phyloP scores from a whole-genome alignment of 129 eudicot genomes.

The Smallanthus sonchifolius region DNA sequence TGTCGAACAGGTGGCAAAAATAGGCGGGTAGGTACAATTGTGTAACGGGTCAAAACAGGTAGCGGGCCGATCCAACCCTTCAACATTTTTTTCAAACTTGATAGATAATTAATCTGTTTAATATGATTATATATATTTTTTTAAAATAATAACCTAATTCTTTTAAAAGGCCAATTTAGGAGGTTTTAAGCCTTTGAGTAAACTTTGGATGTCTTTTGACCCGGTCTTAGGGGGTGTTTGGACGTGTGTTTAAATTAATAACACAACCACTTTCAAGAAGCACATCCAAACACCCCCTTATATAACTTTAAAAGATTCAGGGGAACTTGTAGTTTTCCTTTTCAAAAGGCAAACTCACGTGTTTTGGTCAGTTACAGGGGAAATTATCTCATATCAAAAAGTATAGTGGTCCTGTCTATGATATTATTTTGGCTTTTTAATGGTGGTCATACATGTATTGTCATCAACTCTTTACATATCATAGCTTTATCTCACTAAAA shows the following conservation, averaged over 20 bases:
- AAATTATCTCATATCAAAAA: background rate
- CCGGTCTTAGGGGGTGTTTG: background rate
- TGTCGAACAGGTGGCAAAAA: background rate
- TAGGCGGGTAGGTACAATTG: background rate
- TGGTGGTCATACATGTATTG: background rate
- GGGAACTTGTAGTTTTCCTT: background rate
- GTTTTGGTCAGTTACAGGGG: constrained; percentile 8
- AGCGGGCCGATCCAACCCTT: background rate
- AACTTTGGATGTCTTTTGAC: background rate
- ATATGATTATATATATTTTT: background rate
- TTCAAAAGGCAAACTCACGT: constrained; percentile 6
- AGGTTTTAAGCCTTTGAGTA: background rate
- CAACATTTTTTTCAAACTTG: background rate
- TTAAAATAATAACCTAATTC: background rate
- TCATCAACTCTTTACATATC: background rate
- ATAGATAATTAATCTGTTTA: background rate
- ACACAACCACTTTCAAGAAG: background rate
- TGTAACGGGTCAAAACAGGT: background rate
- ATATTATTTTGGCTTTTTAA: background rate
- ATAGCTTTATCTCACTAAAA: background rate
- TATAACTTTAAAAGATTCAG: background rate
- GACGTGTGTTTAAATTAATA: background rate
- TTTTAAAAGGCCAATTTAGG: background rate
- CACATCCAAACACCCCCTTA: background rate
- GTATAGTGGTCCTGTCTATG: constrained; percentile 10